phyloP scores from a whole-genome alignment of 1,284 basidiomycete genomes.

The Takashimella tepidaria region DNA sequence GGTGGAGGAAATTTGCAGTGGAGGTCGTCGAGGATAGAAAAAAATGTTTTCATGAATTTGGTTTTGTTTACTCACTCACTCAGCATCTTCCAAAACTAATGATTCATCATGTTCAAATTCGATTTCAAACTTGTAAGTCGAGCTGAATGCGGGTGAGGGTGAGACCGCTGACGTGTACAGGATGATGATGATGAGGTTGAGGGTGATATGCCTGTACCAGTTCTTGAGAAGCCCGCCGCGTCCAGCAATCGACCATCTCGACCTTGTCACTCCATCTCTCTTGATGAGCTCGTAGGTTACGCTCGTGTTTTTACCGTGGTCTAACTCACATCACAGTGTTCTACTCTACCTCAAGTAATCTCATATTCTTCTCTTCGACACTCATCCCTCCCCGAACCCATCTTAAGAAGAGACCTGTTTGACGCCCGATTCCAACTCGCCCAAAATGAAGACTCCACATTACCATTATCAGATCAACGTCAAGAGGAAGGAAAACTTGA shows the following conservation, averaged over 20 bases:
- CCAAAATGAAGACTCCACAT: constrained; percentile 5
- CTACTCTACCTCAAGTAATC: background rate
- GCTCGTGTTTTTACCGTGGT: background rate
- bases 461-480: too few relatives aligned
- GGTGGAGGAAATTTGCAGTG: background rate
- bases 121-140: constrained; percentile 45
- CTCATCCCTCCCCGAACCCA: constrained; percentile 6
- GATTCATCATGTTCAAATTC: constrained; percentile 48
- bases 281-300: constrained; percentile 38
- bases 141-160: too few relatives aligned
- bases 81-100: background rate
- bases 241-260: constrained; percentile 7
- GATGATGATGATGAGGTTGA: constrained; percentile 22
- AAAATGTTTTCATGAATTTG: constrained; percentile 2
- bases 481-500: constrained; percentile 28
- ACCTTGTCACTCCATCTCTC: constrained; percentile 27
- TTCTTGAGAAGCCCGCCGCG: background rate
- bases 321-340: background rate
- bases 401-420: constrained; percentile 75
- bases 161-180: constrained; percentile 1
- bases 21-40: constrained; percentile 11
- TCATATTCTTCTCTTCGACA: background rate
- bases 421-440: constrained; percentile 91
- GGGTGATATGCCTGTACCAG: constrained; percentile 6
- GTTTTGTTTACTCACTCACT: background rate